Conservation (phyloP, 2,329 filamentous ascomycete genomes). For the Arachnomyces sp. region DNA sequence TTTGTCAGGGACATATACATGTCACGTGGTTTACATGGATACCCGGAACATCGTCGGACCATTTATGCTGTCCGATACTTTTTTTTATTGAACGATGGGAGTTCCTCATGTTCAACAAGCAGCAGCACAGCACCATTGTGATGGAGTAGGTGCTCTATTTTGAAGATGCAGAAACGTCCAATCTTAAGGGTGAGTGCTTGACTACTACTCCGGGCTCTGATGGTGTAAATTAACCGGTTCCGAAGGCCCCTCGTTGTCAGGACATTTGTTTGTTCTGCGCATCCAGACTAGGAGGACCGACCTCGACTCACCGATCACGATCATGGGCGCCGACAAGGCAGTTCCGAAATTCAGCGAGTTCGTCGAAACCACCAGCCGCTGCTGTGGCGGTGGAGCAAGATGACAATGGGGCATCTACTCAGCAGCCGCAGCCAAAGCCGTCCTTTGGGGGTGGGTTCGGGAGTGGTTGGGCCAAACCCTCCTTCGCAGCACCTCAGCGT, state of each 20-base stretch:
- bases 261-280: conserved; percentile 3
- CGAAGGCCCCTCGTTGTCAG: conserved; percentile 5
- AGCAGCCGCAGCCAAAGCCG: neutral
- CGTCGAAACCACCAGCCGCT: neutral
- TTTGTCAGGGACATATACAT: too few relatives aligned
- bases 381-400: neutral
- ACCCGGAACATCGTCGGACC: too few relatives aligned
- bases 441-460: neutral
- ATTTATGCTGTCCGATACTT: too few relatives aligned
- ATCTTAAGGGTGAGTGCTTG: conserved; percentile 8
- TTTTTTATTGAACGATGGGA: too few relatives aligned
- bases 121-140: neutral
- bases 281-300: neutral
- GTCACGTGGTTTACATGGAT: too few relatives aligned
- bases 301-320: neutral
- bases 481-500: conserved; percentile 3
- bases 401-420: neutral
- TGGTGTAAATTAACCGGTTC: neutral
- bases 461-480: conserved; percentile 6
- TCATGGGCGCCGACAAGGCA: neutral
- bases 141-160: neutral
- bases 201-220: neutral
- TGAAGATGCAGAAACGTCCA: conserved; percentile 10
- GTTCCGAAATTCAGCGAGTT: conserved; percentile 1
- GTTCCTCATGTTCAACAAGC: too few relatives aligned